Conservation (phyloP, 2,329 filamentous ascomycete species). For the Zasmidium angulare region DNA sequence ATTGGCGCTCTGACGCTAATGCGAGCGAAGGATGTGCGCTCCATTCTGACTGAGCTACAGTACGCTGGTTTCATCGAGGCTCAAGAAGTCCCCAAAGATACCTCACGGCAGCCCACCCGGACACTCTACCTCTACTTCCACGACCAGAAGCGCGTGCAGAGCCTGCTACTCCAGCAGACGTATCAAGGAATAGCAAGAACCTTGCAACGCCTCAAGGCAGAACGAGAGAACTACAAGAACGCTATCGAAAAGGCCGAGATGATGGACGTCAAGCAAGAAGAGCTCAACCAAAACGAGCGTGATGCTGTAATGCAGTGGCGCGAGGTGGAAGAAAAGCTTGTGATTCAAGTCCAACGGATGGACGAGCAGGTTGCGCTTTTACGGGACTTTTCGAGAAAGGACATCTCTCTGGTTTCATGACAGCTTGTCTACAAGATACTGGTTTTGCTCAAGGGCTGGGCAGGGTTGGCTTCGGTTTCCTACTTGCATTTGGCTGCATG, state of each 20-base stretch:
- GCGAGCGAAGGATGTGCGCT: conserved; percentile 80
- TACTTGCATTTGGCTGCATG: conserved; percentile 3
- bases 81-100: conserved; percentile 91
- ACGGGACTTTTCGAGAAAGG: conserved; percentile 57
- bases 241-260: conserved; percentile 81
- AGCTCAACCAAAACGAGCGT: conserved; percentile 73
- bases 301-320: conserved; percentile 65
- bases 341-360: conserved; percentile 75
- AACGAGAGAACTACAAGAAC: conserved; percentile 68
- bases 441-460: too few species aligned
- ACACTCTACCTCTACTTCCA: conserved; percentile 93
- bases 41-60: conserved; percentile 81
- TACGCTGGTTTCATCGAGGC: conserved; percentile 83
- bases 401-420: conserved; percentile 26
- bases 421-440: neutral
- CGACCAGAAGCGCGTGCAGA: conserved; percentile 70
- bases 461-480: neutral
- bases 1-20: conserved; percentile 78
- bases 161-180: conserved; percentile 71
- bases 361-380: conserved; percentile 74
- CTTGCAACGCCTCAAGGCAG: conserved; percentile 74
- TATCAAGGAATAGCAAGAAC: conserved; percentile 90
- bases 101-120: conserved; percentile 74
- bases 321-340: conserved; percentile 65
- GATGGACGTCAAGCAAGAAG: conserved; percentile 79